These are phyloP conservation scores for Dactylellina drechsleri DNA, from an alignment of 2,329 filamentous ascomycete species.

Conservation along the genomic window DNA sequence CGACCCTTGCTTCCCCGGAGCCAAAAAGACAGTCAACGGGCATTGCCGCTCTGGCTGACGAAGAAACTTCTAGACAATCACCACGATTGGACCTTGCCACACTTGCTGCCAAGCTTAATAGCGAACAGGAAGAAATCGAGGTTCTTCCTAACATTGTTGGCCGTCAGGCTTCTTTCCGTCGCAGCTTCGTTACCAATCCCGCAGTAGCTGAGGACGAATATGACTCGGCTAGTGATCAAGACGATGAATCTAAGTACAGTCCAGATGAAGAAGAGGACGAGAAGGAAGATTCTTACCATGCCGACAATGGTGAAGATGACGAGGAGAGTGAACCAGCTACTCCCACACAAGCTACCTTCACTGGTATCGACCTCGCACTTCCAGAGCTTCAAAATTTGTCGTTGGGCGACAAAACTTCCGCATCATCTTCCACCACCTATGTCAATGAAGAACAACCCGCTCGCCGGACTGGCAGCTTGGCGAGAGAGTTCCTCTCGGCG, in stretches of 20 bases:
- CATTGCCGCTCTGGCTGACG: slow-evolving; percentile 26
- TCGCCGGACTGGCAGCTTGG: slow-evolving; percentile 4
- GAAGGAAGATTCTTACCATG: slow-evolving; percentile 72
- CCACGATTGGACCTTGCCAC: slow-evolving; percentile 41
- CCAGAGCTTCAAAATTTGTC: slow-evolving; percentile 32
- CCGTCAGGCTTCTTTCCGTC: slow-evolving; percentile 48
- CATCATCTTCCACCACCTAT: slow-evolving; percentile 17
- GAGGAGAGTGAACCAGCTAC: slow-evolving; percentile 64
- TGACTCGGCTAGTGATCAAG: slow-evolving; percentile 71
- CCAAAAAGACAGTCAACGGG: slow-evolving; percentile 47
- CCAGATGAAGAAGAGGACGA: slow-evolving; percentile 70
- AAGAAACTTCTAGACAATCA: slow-evolving; percentile 10
- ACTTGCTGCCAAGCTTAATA: slow-evolving; percentile 47
- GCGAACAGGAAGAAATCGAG: slow-evolving; percentile 36
- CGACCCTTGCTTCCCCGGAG: slow-evolving; percentile 31
- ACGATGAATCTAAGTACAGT: slow-evolving; percentile 48
- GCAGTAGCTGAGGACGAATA: slow-evolving; percentile 69
- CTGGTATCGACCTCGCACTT: slow-evolving; percentile 25
- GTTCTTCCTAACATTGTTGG: slow-evolving; percentile 49
- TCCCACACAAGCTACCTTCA: slow-evolving; percentile 61
- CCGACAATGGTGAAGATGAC: slow-evolving; percentile 64
- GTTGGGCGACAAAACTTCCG: slow-evolving; percentile 20
- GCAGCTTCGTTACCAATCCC: slow-evolving; percentile 42
- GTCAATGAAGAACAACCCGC: slow-evolving; percentile 7
- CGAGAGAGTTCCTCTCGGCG: slow-evolving; percentile 21